phyloP scores from a whole-genome alignment of 768 basidiomycete genomes.

The Filobasidium floriforme region DNA sequence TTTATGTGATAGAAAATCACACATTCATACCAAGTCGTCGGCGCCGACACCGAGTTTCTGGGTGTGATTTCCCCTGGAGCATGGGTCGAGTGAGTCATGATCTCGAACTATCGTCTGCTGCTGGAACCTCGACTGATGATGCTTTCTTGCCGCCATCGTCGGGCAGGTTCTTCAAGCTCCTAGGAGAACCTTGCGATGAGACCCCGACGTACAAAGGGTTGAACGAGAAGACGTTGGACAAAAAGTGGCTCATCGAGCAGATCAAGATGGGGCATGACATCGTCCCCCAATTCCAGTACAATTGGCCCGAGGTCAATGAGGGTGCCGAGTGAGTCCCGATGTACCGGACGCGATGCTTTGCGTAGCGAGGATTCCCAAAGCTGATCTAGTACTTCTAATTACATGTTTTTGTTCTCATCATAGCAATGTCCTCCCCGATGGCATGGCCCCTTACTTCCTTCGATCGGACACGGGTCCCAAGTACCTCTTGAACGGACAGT shows the following conservation, averaged over 20 bases:
- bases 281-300: conserved; percentile 14
- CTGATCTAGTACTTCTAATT: background rate
- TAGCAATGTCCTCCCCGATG: conserved; percentile 16
- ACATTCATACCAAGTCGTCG: conserved; percentile 17
- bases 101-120: no score
- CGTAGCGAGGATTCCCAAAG: no score
- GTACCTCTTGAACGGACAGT: conserved; percentile 22
- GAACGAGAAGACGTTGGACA: conserved; percentile 19
- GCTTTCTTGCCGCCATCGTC: no score
- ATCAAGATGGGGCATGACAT: conserved; percentile 24
- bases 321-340: conserved; percentile 21
- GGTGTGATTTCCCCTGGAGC: conserved; percentile 21
- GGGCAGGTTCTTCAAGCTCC: conserved; percentile 19
- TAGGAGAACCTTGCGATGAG: conserved; percentile 20
- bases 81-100: conserved; percentile 18
- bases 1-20: conserved; percentile 16
- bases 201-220: conserved; percentile 18
- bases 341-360: background rate
- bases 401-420: background rate
- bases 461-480: conserved; percentile 19
- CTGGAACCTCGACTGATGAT: no score
- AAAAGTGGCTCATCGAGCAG: conserved; percentile 20
- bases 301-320: conserved; percentile 9
- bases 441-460: conserved; percentile 15
- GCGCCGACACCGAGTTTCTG: conserved; percentile 20